Evolutionary conservation across 1,284 basidiomycete species (phyloP), one percentile per base, ranked within the genome.

Genomic region (Sphagnurus paluster): DNA sequence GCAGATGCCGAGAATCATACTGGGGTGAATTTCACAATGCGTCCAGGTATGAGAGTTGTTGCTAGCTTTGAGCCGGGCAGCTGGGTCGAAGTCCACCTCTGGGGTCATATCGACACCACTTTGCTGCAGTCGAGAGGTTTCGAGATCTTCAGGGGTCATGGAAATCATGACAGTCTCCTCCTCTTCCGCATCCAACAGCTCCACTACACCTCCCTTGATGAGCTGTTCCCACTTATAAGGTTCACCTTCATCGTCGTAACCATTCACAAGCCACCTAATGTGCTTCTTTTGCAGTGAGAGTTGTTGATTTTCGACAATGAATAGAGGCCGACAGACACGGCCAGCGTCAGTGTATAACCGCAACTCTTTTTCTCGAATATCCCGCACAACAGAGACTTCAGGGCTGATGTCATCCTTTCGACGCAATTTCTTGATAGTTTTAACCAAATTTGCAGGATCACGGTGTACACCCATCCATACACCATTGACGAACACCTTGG

Each of bases 391-490:
- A 21, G 93, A 96, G 8, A 98, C 93, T 69, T 99, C 96, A 41
- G 91, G 84, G 62, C 89, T 92, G 65, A 99, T 95, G 66, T 98
- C 95, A 56, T 97, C 93, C 65, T 92, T 94, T 56, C 97, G 77
- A 53, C 97, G 83, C 54, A 99, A 79, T 59, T 90, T 88, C 65
- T 95, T 89, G 63, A 99, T 82, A 17, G 95, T 98, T 62, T 89
- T 88, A 54, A 98, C 92, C 43, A 99, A 76, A 57, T 92, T 90
- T 38, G 87, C 87, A 13, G 96, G 92, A 58, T 98, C 91, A 49
- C 94, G 90, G 70, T 98, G 95, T n/a, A 98, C 93, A 55, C 97
- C 97, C 80, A 98, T 93, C 97, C 97, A 99, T 8, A 98, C 94
- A 63, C 97, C 97, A 60, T 99, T 99, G 54, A 99, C 93, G 67